phyloP scores from a whole-genome alignment of 495 filamentous ascomycete species.

The Penicillium flavigenum region DNA sequence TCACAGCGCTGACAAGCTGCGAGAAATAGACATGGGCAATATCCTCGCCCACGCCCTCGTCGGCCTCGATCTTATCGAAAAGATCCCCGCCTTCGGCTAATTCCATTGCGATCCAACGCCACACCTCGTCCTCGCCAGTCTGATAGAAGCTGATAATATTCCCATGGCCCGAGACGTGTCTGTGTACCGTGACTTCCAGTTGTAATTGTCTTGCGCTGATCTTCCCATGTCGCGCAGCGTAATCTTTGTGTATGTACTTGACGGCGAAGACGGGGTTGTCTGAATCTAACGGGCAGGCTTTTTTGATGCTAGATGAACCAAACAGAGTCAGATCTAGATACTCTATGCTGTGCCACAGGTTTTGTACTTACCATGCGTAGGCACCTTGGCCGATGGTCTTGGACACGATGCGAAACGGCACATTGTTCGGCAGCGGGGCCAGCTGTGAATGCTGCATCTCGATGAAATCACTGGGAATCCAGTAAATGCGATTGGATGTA shows the following conservation, averaged over 20 bases:
- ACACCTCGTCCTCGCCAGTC: conserved; percentile 80
- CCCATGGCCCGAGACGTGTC: conserved; percentile 78
- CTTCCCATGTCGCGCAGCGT: conserved; percentile 83
- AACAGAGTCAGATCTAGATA: conserved; percentile 5
- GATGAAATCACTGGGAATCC: conserved; percentile 2
- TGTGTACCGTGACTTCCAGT: conserved; percentile 86
- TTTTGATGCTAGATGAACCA: conserved; percentile 71
- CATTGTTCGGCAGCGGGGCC: conserved; percentile 77
- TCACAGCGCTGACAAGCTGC: conserved; percentile 84
- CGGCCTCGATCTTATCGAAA: conserved; percentile 99
- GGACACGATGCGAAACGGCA: conserved; percentile 93
- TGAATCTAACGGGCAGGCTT: conserved; percentile 71
- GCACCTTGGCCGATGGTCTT: conserved; percentile 95
- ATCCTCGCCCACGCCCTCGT: conserved; percentile 87
- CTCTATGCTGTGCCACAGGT: not conserved
- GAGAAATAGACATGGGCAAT: conserved; percentile 95
- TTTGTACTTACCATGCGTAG: conserved; percentile 81
- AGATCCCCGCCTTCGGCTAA: conserved; percentile 93
- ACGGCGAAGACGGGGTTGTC: conserved; percentile 84
- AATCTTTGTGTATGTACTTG: conserved; percentile 97
- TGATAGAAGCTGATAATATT: conserved; percentile 93
- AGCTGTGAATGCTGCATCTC: conserved; percentile 75
- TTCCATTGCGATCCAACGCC: conserved; percentile 99
- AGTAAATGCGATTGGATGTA: not conserved
- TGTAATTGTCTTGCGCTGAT: conserved; percentile 83